phyloP scores from a whole-genome alignment of 2,329 filamentous ascomycete species.

The Sporothrix pseudoabietina region DNA sequence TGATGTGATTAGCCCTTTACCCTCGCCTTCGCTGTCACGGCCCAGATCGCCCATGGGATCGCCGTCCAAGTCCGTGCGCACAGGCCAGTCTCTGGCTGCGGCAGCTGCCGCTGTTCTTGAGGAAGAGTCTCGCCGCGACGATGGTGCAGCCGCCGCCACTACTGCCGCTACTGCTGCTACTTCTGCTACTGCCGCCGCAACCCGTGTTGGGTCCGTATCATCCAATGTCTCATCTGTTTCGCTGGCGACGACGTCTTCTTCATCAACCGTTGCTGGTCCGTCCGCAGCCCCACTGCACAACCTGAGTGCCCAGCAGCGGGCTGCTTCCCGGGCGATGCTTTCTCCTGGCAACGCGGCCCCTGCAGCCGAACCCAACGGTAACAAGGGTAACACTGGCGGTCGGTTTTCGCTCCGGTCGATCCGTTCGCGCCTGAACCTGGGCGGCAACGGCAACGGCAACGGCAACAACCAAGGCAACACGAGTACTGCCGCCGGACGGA shows the following conservation, averaged over 20 bases:
- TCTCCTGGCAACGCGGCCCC: background rate
- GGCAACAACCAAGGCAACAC: background rate
- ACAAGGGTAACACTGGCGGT: background rate
- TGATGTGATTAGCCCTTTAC: constrained; percentile 16
- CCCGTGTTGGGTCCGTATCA: constrained; percentile 1
- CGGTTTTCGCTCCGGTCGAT: constrained; percentile 28
- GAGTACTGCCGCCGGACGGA: constrained; percentile 26
- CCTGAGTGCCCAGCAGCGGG: constrained; percentile 26
- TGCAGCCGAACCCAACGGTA: background rate
- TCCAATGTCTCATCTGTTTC: constrained; percentile 16
- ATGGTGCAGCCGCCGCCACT: background rate
- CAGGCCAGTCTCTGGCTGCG: constrained; percentile 16
- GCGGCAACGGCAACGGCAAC: background rate
- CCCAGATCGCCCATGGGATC: background rate
- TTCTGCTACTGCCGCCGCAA: background rate
- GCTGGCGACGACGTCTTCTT: constrained; percentile 3
- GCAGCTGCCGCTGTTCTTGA: constrained; percentile 23
- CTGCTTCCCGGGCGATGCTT: constrained; percentile 23
- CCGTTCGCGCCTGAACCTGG: constrained; percentile 20
- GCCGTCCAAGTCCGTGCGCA: constrained; percentile 8
- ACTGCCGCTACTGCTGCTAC: background rate
- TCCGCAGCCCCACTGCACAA: constrained; percentile 19
- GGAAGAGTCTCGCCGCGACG: constrained; percentile 15
- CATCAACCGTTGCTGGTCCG: constrained; percentile 22
- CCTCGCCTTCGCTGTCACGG: constrained; percentile 20